These are phyloP conservation scores for Fusarium begoniae DNA, from an alignment of 2,329 filamentous ascomycete genomes.

Conservation along the genomic window DNA sequence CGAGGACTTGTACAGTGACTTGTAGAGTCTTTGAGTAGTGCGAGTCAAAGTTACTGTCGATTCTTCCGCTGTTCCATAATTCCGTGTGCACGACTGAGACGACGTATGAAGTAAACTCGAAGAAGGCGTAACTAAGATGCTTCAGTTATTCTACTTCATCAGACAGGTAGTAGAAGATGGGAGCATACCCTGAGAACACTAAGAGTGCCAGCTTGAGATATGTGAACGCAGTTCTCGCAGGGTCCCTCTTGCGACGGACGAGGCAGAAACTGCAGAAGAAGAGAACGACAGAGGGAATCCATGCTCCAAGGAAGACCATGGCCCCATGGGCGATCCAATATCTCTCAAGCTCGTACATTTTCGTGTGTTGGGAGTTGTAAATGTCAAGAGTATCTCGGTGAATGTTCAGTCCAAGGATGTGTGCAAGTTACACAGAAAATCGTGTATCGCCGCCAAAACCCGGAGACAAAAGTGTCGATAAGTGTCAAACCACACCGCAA, in stretches of 20 bases:
- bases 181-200: constrained; percentile 38
- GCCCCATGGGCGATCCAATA: constrained; percentile 16
- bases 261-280: constrained; percentile 37
- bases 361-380: not conserved
- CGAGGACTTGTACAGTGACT: not conserved
- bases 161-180: not conserved
- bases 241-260: constrained; percentile 34
- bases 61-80: not conserved
- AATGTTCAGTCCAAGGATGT: not conserved
- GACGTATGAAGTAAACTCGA: constrained; percentile 21
- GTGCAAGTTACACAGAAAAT: not conserved
- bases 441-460: not conserved
- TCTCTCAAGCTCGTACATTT: not conserved
- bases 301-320: constrained; percentile 21
- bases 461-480: not conserved
- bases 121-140: constrained; percentile 25
- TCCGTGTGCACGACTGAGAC: constrained; percentile 12
- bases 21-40: not conserved
- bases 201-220: constrained; percentile 40
- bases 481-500: not conserved
- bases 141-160: not conserved
- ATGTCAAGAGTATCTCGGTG: not conserved
- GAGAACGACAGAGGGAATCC: constrained; percentile 29
- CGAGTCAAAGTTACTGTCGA: not conserved
- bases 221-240: constrained; percentile 36